Evolutionary conservation across 305 asterid genomes (phyloP).

Genomic region (Fraxinus velutina): DNA sequence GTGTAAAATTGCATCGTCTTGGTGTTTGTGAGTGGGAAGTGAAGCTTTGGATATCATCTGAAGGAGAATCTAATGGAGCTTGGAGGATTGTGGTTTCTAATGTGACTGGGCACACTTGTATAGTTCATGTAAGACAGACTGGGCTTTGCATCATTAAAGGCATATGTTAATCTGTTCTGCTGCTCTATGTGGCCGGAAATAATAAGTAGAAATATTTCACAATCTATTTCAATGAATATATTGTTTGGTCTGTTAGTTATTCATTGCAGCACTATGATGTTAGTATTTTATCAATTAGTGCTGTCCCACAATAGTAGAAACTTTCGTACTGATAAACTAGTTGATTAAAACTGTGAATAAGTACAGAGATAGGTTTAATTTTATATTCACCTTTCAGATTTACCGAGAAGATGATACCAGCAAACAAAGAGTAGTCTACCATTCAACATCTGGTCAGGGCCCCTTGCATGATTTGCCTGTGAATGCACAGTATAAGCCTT

Average conservation of each 20-base stretch:
- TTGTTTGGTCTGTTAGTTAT: constrained; percentile 11
- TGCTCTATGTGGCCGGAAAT: not conserved
- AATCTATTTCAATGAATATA: not conserved
- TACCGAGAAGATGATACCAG: constrained; percentile 81
- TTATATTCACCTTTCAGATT: constrained; percentile 46
- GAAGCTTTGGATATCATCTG: constrained; percentile 85
- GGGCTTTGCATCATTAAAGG: not conserved
- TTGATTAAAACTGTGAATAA: constrained; percentile 10
- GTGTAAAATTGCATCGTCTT: constrained; percentile 89
- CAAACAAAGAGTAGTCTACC: constrained; percentile 53
- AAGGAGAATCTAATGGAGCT: constrained; percentile 90
- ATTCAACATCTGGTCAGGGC: constrained; percentile 51
- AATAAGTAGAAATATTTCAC: not conserved
- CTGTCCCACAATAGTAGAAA: not conserved
- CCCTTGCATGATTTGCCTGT: constrained; percentile 81
- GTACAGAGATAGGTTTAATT: constrained; percentile 8
- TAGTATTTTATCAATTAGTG: not conserved
- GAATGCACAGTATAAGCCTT: constrained; percentile 64
- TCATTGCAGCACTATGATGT: not conserved
- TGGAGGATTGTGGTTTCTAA: constrained; percentile 90
- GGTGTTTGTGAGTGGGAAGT: constrained; percentile 95
- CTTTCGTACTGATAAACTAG: not conserved
- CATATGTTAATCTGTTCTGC: not conserved
- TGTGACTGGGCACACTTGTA: constrained; percentile 93
- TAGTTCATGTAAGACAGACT: constrained; percentile 72